Percentiles rank a stretch among this genome's conserved stretches.
These are phyloP conservation scores for Tulasnella sp. DNA, from an alignment of 768 basidiomycete species.

Conservation along the genomic window DNA sequence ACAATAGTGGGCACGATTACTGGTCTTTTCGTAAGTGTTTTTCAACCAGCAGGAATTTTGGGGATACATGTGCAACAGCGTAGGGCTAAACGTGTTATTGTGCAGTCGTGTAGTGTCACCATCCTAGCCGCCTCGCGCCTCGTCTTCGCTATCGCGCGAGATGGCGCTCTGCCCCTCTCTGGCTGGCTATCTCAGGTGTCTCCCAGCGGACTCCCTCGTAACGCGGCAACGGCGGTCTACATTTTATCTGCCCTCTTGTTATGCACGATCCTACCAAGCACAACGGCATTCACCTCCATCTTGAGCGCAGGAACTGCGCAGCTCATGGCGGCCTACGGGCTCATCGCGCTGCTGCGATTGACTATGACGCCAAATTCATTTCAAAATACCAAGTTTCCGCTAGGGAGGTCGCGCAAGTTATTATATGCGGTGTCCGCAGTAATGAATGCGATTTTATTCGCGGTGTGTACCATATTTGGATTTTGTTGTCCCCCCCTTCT, in stretches of 20 bases:
- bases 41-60: too few relatives aligned
- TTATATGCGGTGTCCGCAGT: conserved; percentile 56
- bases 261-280: conserved; percentile 27
- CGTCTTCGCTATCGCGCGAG: conserved; percentile 29
- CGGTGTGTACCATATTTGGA: conserved; percentile 32
- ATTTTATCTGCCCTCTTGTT: conserved; percentile 23
- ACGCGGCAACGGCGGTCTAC: conserved; percentile 27
- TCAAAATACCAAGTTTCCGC: conserved; percentile 22
- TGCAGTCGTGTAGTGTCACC: conserved; percentile 23
- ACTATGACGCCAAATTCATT: conserved; percentile 25
- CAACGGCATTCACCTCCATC: conserved; percentile 29
- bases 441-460: conserved; percentile 64
- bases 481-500: background rate
- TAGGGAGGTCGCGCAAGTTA: conserved; percentile 31
- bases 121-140: conserved; percentile 28
- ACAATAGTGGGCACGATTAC: conserved; percentile 25
- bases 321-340: conserved; percentile 24
- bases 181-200: conserved; percentile 27
- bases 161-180: conserved; percentile 27
- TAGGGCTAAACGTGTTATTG: too few relatives aligned
- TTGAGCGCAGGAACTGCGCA: conserved; percentile 27
- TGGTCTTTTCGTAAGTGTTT: conserved; percentile 21
- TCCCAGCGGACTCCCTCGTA: conserved; percentile 24
- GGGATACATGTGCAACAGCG: conserved; percentile 18
- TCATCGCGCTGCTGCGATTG: conserved; percentile 21